Conservation (phyloP, 176 grass and related monocot species). For the Lolium multiflorum region DNA sequence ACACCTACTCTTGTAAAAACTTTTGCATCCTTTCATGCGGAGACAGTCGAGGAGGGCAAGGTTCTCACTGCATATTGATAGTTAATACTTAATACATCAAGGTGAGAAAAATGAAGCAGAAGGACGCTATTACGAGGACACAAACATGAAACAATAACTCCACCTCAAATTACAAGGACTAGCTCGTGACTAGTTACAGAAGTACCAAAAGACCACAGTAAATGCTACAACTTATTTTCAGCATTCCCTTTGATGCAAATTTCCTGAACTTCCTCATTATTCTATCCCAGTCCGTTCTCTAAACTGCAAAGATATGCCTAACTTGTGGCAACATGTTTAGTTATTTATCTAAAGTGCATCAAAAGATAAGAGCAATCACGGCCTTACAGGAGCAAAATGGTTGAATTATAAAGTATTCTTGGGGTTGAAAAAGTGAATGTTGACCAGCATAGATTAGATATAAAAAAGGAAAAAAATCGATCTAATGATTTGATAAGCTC, state of each 20-base stretch:
- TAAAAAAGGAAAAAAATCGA: not conserved
- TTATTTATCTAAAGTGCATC: not conserved
- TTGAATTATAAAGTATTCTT: not conserved
- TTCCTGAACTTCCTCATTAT: not conserved
- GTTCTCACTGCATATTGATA: slow-evolving; percentile 44
- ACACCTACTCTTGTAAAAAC: slow-evolving; percentile 38
- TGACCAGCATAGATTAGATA: not conserved
- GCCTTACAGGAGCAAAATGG: not conserved
- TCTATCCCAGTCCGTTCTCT: not conserved
- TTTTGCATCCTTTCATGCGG: slow-evolving; percentile 41
- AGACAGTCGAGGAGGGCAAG: slow-evolving; percentile 46
- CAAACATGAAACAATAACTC: not conserved
- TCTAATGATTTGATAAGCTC: not conserved
- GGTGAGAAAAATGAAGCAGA: slow-evolving; percentile 12
- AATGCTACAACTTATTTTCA: not conserved
- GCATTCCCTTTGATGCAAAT: not conserved
- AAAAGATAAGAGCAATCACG: not conserved
- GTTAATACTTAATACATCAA: not conserved
- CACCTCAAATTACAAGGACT: too few species aligned
- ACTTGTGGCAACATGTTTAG: not conserved
- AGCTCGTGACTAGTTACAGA: not conserved
- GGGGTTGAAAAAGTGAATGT: not conserved
- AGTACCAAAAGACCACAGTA: not conserved
- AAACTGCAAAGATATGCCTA: not conserved
- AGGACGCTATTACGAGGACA: slow-evolving; percentile 2